Conservation (phyloP, 2,329 filamentous ascomycete species). For the Ceratocystis destructans region DNA sequence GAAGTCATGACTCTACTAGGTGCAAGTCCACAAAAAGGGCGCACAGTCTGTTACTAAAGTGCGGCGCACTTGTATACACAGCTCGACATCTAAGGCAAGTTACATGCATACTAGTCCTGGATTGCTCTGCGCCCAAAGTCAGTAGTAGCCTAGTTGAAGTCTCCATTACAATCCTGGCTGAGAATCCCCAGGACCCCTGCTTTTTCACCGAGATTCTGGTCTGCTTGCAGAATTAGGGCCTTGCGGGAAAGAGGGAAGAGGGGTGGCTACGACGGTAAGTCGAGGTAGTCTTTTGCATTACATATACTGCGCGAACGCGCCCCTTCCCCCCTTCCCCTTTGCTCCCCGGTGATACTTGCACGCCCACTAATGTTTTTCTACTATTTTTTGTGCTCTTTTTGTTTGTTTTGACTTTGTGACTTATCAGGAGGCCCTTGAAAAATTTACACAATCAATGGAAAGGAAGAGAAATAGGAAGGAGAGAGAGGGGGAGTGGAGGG, state of each 20-base stretch:
- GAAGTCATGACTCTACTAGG: neutral
- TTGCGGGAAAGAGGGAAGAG: neutral
- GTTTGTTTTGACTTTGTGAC: neutral
- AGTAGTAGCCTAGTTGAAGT: slow-evolving; percentile 4
- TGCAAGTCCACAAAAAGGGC: neutral
- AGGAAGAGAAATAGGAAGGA: neutral
- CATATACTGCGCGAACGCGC: neutral
- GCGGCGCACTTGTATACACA: neutral
- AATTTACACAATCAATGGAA: neutral
- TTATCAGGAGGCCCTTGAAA: neutral
- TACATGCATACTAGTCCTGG: neutral
- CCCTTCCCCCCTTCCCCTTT: neutral
- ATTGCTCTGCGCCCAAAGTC: slow-evolving; percentile 3
- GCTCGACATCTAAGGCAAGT: neutral
- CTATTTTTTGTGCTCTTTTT: neutral
- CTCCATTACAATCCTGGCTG: slow-evolving; percentile 4
- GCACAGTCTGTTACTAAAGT: neutral
- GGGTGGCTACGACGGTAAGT: neutral
- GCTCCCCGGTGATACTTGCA: neutral
- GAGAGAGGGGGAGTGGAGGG: neutral
- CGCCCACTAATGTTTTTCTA: neutral
- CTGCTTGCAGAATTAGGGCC: slow-evolving; percentile 11
- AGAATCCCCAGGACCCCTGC: slow-evolving; percentile 15
- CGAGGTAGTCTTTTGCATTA: neutral
- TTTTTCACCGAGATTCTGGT: slow-evolving; percentile 19